Conservation (phyloP, 768 basidiomycete genomes). For the Fibroporia radiculosa region DNA sequence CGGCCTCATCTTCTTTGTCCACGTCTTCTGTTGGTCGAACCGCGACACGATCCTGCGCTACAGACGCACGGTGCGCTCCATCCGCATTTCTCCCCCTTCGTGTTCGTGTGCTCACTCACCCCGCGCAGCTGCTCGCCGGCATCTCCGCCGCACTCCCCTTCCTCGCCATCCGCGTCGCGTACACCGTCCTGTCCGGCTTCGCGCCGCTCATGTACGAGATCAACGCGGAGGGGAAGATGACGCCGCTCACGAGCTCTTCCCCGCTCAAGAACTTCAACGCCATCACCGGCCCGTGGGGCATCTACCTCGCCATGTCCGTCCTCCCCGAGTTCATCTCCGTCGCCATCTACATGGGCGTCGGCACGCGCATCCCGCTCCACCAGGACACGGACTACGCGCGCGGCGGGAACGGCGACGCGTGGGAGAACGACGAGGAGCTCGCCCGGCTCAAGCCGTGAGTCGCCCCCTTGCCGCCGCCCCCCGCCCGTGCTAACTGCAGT, state of each 20-base stretch:
- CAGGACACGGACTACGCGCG: constrained; percentile 18
- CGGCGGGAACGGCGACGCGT: not conserved
- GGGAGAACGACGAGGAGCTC: not conserved
- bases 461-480: too few relatives aligned
- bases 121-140: constrained; percentile 45
- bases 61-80: constrained; percentile 1
- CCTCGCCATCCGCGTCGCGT: constrained; percentile 49
- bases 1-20: constrained; percentile 24
- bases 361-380: constrained; percentile 22
- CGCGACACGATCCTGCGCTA: constrained; percentile 4
- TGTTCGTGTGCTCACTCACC: not conserved
- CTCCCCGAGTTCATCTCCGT: constrained; percentile 52
- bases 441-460: constrained; percentile 1
- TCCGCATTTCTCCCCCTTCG: not conserved
- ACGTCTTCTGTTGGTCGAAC: constrained; percentile 11
- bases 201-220: constrained; percentile 30
- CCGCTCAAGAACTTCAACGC: constrained; percentile 49
- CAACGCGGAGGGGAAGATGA: constrained; percentile 14
- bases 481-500: too few relatives aligned
- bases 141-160: constrained; percentile 51
- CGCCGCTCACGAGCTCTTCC: constrained; percentile 16
- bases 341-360: constrained; percentile 32
- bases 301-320: constrained; percentile 51
- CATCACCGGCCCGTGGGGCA: constrained; percentile 46
- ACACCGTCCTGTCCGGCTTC: constrained; percentile 51